A percentile compares a stretch with the other conserved stretches of the same genome.
Evolutionary conservation across 306 rosid species (phyloP).

Genomic region (Glycine latifolia): DNA sequence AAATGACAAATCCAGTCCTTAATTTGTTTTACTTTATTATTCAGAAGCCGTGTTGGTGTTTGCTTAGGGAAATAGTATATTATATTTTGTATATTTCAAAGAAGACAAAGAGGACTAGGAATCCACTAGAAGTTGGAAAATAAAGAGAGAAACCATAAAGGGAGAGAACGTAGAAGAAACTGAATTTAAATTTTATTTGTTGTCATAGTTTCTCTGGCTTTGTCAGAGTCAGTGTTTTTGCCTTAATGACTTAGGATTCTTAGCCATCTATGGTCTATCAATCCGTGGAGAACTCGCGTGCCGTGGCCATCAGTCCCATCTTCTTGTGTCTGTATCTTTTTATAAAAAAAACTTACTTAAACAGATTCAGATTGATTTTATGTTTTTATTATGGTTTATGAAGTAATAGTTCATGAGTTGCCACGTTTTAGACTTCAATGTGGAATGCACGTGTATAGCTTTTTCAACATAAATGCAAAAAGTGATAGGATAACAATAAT

Average conservation of each 20-base stretch:
- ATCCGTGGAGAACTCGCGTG: not conserved
- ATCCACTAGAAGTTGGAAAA: slow-evolving; percentile 38
- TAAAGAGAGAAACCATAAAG: not conserved
- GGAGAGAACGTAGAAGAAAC: not conserved
- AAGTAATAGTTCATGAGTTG: slow-evolving; percentile 35
- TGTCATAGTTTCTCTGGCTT: not conserved
- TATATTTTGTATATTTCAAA: slow-evolving; percentile 39
- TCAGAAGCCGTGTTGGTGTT: slow-evolving; percentile 43
- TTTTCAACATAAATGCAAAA: not conserved
- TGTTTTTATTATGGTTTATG: not conserved
- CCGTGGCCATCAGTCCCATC: not conserved
- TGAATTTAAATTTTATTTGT: not conserved
- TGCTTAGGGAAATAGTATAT: not conserved
- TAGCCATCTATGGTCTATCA: not conserved
- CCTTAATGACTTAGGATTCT: slow-evolving; percentile 53
- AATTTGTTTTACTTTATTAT: not conserved
- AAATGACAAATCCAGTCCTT: not conserved
- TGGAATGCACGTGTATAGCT: slow-evolving; percentile 41
- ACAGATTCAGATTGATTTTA: not conserved
- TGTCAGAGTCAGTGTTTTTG: slow-evolving; percentile 44
- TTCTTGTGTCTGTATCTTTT: not conserved
- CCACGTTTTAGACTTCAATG: slow-evolving; percentile 45
- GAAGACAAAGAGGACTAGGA: slow-evolving; percentile 33
- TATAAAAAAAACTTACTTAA: not conserved
- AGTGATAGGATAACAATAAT: slow-evolving; percentile 14